These are phyloP conservation scores for Cyclospora cayetanensis DNA, from an alignment of 169 alveolate genomes.

Conservation along the genomic window DNA sequence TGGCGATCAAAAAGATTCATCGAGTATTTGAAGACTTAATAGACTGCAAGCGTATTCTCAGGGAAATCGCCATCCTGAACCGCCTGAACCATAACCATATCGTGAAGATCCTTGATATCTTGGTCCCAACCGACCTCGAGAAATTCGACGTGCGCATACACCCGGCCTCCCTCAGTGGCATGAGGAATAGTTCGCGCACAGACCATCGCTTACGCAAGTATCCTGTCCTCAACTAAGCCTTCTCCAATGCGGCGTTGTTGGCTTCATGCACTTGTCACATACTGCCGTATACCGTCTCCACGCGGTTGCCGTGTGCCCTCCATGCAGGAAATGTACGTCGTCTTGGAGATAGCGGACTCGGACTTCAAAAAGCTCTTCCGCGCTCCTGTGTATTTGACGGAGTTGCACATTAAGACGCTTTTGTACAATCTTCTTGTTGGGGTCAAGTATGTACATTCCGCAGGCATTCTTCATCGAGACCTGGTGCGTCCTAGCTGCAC, in stretches of 20 bases:
- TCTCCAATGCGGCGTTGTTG: not conserved
- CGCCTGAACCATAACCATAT: constrained; percentile 92
- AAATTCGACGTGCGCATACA: constrained; percentile 86
- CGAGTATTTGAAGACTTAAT: constrained; percentile 96
- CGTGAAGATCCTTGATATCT: constrained; percentile 91
- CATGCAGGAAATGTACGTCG: constrained; percentile 93
- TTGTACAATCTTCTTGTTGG: constrained; percentile 95
- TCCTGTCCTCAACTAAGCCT: not conserved
- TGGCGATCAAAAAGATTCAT: constrained; percentile 96
- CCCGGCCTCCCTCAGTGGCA: too few relatives aligned
- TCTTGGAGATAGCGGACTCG: constrained; percentile 97
- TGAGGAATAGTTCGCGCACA: too few relatives aligned
- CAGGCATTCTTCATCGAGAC: constrained; percentile 88
- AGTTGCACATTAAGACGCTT: constrained; percentile 92
- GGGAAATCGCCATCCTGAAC: constrained; percentile 95
- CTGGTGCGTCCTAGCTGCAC: constrained; percentile 53
- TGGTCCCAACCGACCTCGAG: constrained; percentile 91
- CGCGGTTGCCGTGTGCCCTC: not conserved
- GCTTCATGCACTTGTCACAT: too few relatives aligned
- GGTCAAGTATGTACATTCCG: constrained; percentile 94
- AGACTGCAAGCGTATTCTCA: constrained; percentile 96
- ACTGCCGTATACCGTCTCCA: not conserved
- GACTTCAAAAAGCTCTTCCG: constrained; percentile 96
- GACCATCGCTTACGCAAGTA: too few relatives aligned
- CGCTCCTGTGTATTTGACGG: constrained; percentile 93